phyloP scores from a whole-genome alignment of 169 alveolate species.

The Plasmodium blacklocki region DNA sequence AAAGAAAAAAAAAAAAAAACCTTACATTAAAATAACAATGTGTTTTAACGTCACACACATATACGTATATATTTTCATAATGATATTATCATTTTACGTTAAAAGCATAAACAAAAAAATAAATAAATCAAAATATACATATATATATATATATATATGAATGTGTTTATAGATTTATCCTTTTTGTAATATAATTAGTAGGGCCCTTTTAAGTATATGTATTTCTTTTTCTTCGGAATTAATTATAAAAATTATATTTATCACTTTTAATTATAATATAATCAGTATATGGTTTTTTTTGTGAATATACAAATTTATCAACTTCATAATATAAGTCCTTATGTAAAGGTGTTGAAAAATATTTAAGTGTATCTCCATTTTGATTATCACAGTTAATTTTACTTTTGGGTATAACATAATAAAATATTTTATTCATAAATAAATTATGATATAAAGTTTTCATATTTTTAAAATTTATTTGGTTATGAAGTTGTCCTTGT shows the following conservation, averaged over 20 bases:
- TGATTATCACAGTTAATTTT: conserved; percentile 1
- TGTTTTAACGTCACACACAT: no score
- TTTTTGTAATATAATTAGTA: no score
- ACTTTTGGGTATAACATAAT: conserved; percentile 46
- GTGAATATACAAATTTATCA: conserved; percentile 47
- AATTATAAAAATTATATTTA: conserved; percentile 14
- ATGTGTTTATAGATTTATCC: no score
- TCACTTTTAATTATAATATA: conserved; percentile 63
- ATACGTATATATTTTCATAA: no score
- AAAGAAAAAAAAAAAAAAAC: no score
- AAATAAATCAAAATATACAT: no score
- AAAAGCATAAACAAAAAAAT: no score
- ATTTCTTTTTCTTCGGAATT: not conserved
- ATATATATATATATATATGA: no score
- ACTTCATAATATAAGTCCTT: conserved; percentile 15
- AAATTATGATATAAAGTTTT: conserved; percentile 23
- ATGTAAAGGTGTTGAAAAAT: not conserved
- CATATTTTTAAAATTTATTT: conserved; percentile 34
- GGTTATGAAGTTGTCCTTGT: not conserved
- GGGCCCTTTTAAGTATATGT: no score
- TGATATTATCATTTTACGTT: no score
- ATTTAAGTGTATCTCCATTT: not conserved
- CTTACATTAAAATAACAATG: no score
- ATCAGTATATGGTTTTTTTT: conserved; percentile 7
- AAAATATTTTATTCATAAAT: conserved; percentile 35